Evolutionary conservation across 176 grass and related monocot genomes (phyloP).

Genomic region (Luzula sylvatica): DNA sequence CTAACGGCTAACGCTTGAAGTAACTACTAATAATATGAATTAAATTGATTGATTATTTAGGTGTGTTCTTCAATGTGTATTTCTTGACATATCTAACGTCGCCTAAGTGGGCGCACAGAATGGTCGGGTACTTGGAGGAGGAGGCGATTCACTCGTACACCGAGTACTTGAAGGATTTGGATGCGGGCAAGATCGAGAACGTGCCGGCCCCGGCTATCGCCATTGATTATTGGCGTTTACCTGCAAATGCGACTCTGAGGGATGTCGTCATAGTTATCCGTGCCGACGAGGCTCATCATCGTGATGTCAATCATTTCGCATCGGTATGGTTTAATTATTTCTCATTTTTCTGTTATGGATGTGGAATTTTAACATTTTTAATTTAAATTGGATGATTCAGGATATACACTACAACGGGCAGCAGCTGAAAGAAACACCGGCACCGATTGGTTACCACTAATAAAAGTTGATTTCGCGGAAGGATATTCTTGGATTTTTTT

Average conservation of each 20-base stretch:
- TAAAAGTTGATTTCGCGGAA: neutral
- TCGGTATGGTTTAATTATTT: conserved; percentile 34
- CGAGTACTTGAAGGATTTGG: conserved; percentile 59
- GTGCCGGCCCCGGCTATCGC: conserved; percentile 59
- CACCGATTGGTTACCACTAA: conserved; percentile 65
- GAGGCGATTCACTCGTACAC: conserved; percentile 82
- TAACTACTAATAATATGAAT: too few relatives aligned
- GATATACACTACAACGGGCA: conserved; percentile 61
- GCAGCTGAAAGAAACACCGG: conserved; percentile 53
- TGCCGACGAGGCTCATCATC: conserved; percentile 76
- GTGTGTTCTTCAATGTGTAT: conserved; percentile 60
- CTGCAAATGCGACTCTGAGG: conserved; percentile 39
- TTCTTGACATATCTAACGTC: conserved; percentile 44
- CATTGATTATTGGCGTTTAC: conserved; percentile 80
- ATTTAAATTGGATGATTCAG: conserved; percentile 34
- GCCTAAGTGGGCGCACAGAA: conserved; percentile 55
- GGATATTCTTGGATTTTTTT: too few relatives aligned
- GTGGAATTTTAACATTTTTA: neutral
- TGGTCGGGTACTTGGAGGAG: conserved; percentile 81
- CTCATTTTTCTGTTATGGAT: neutral
- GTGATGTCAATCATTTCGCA: conserved; percentile 77
- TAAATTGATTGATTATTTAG: too few relatives aligned
- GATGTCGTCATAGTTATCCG: conserved; percentile 56
- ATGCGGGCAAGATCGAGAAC: conserved; percentile 60
- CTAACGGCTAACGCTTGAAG: too few relatives aligned